Conservation (phyloP, 805 yeast species). For the Candida berthetii region DNA sequence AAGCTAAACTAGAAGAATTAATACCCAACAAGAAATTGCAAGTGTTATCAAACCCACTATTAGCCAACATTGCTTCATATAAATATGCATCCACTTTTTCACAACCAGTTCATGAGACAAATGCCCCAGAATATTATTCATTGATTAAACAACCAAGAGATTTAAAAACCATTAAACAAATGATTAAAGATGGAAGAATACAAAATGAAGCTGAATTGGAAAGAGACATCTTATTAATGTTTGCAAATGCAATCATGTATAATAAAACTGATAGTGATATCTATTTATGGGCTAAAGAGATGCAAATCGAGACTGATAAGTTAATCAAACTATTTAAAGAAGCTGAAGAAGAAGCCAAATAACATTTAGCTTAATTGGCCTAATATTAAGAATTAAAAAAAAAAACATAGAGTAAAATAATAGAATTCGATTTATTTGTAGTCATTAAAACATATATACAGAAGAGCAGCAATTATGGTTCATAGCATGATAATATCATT, state of each 20-base stretch:
- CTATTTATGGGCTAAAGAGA: constrained; percentile 55
- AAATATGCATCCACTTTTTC: constrained; percentile 70
- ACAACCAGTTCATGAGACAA: constrained; percentile 59
- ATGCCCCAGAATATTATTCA: constrained; percentile 64
- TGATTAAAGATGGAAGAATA: constrained; percentile 53
- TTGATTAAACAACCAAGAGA: constrained; percentile 63
- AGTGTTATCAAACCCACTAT: constrained; percentile 51
- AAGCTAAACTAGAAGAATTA: constrained; percentile 1
- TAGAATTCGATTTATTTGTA: neutral
- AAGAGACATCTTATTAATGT: constrained; percentile 67
- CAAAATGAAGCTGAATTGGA: constrained; percentile 47
- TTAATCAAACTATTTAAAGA: constrained; percentile 55
- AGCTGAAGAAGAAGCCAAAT: constrained; percentile 25
- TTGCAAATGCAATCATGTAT: constrained; percentile 81
- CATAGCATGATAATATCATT: no score
- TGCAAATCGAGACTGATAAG: constrained; percentile 61
- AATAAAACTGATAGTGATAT: constrained; percentile 61
- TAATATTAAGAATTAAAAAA: no score
- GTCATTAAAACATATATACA: neutral
- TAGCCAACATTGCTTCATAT: constrained; percentile 62
- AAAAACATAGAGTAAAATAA: no score
- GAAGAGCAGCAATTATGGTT: neutral
- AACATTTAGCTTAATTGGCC: no score
- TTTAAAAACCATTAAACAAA: constrained; percentile 52
- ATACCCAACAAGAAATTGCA: constrained; percentile 48